Base-by-base conservation (phyloP, 768 basidiomycete species). In the Pleurotus tuoliensis region DNA sequence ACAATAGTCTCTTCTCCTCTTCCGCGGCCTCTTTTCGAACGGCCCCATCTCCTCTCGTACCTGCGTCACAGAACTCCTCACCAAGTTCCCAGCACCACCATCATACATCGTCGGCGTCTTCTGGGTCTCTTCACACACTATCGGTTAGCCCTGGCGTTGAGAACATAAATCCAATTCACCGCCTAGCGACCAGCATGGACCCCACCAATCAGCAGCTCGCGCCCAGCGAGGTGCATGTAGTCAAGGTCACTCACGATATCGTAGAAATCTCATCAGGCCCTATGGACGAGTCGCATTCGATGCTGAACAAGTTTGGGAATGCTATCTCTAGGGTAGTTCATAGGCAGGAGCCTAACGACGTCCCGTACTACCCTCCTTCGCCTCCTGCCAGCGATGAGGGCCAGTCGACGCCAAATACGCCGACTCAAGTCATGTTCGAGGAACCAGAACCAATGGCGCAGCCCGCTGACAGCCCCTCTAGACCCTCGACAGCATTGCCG, bases 231-330 rank as follows among this genome's bases (percentile, higher is more conserved):
- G 66, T 82, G 13, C 82, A 82, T 61, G 73, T 84, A 51, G 67
- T 84, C 55, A 80, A 79, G 63, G 77, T 85, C 48, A 77, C 81
- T 4, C 70, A 73, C 27, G 80, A 85, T 63, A 64, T 65, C 11
- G 73, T 82, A 56, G 66, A 75, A 57, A 63, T 81, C 56, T 74
- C 76, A 56, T 52, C 76, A 8, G 73, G 73, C 53, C 64, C 69
- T 44, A 63, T 68, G 51, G 63, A 71, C 6, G 68, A 67, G 44
- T 63, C 73, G 11, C 46, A 47, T 47, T 25, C 5, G 13, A 62
- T 74, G 40, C 55, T 73, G 22, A 71, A 70, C 58, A 70, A 69
- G 63, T 62, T 74, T 7, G 67, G 70, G 22, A 71, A 71, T 18
- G 61, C 70, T 38, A 56, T 76, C 61, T 56, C 68, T 57, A 68